These are phyloP conservation scores for Apiospora saccharicola DNA, from an alignment of 2,329 filamentous ascomycete genomes.

Conservation along the genomic window DNA sequence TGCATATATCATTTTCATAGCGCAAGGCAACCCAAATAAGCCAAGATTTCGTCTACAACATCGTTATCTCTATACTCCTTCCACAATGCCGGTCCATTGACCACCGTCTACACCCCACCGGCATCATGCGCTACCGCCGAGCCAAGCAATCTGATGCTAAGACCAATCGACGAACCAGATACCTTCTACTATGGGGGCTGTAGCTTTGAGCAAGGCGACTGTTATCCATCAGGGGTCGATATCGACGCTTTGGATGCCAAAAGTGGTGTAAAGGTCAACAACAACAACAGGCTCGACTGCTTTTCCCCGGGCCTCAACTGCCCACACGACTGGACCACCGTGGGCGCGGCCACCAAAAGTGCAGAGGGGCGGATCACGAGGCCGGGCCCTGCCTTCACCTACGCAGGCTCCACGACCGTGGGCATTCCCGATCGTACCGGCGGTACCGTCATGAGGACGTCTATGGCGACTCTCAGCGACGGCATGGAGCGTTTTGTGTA, in stretches of 20 bases:
- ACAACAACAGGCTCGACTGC: neutral
- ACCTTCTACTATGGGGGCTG: neutral
- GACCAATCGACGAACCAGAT: neutral
- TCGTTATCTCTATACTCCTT: neutral
- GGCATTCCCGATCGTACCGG: neutral
- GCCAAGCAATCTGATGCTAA: neutral
- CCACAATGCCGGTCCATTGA: neutral
- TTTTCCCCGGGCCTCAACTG: neutral
- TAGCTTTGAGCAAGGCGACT: neutral
- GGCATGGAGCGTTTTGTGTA: neutral
- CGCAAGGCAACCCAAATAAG: neutral
- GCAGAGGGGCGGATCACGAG: neutral
- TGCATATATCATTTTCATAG: no score
- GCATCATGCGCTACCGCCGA: neutral
- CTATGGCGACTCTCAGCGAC: neutral
- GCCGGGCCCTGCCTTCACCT: neutral
- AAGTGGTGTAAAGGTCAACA: no score
- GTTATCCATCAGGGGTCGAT: neutral
- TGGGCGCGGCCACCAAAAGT: neutral
- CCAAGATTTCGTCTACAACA: neutral
- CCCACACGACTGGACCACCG: neutral
- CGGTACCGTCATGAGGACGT: neutral
- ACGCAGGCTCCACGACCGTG: neutral
- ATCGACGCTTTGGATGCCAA: neutral
- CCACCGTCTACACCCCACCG: neutral